Percentiles rank a stretch among this genome's conserved stretches.
These are phyloP conservation scores for Colletotrichum trifolii DNA, from an alignment of 2,329 filamentous ascomycete species.

Conservation along the genomic window DNA sequence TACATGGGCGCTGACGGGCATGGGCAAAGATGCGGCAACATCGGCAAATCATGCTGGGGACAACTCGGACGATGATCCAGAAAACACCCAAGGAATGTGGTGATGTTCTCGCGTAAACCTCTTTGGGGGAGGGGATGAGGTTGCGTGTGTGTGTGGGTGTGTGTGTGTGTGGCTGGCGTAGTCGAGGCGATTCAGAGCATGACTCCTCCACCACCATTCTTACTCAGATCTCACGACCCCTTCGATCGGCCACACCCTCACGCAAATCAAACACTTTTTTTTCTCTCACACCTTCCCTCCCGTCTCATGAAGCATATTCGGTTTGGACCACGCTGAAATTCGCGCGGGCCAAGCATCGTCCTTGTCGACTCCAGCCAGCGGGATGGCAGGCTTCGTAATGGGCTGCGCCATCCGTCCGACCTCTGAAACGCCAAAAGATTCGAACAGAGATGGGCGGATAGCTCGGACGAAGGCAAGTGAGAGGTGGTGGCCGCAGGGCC, in stretches of 20 bases:
- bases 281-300: conserved; percentile 16
- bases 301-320: conserved; percentile 30
- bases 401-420: conserved; percentile 31
- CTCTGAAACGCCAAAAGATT: conserved; percentile 19
- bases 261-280: background rate
- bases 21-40: conserved; percentile 2
- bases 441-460: conserved; percentile 28
- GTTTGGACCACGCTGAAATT: conserved; percentile 24
- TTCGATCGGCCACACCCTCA: conserved; percentile 5
- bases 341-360: conserved; percentile 25
- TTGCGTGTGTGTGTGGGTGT: background rate
- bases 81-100: background rate
- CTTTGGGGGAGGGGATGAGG: background rate
- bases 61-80: background rate
- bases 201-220: background rate
- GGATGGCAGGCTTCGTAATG: conserved; percentile 21
- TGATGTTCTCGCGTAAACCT: background rate
- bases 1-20: background rate
- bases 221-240: background rate
- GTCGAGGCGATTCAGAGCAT: background rate
- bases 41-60: conserved; percentile 6
- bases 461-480: conserved; percentile 21
- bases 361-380: background rate
- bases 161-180: conserved; percentile 7
- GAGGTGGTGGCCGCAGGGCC: background rate